Conservation (phyloP, 2,329 filamentous ascomycete genomes). For the Botryosphaeria dothidea region DNA sequence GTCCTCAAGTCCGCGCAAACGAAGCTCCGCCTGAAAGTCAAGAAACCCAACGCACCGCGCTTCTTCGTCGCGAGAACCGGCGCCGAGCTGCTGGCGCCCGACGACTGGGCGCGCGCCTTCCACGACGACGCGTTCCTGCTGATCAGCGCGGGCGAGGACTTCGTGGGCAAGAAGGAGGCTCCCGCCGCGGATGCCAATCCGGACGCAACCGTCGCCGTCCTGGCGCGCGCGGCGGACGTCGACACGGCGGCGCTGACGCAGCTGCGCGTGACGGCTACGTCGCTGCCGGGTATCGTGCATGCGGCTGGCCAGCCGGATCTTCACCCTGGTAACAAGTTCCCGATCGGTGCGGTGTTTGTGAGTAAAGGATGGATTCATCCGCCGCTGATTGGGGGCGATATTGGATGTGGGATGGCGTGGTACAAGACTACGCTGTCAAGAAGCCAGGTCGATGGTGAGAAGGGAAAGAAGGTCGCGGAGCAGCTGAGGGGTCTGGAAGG, state of each 20-base stretch:
- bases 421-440: conserved; percentile 34
- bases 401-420: conserved; percentile 44
- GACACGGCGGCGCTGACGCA: conserved; percentile 34
- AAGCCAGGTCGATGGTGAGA: conserved; percentile 35
- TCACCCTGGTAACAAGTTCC: conserved; percentile 39
- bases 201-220: conserved; percentile 25
- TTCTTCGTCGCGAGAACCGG: conserved; percentile 31
- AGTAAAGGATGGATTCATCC: conserved; percentile 39
- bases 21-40: conserved; percentile 34
- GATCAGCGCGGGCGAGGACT: conserved; percentile 32
- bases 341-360: conserved; percentile 40
- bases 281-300: conserved; percentile 36
- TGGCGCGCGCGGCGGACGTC: conserved; percentile 31
- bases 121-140: conserved; percentile 32
- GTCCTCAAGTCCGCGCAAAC: conserved; percentile 33
- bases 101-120: conserved; percentile 30
- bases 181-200: conserved; percentile 16
- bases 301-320: conserved; percentile 40
- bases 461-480: conserved; percentile 37
- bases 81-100: conserved; percentile 29
- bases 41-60: conserved; percentile 22
- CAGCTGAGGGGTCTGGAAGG: conserved; percentile 39
- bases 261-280: conserved; percentile 31
- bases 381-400: conserved; percentile 40
- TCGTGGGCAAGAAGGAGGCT: conserved; percentile 30